Base-by-base conservation (phyloP, 1,284 basidiomycete genomes). In the Volvariella surrecta region DNA sequence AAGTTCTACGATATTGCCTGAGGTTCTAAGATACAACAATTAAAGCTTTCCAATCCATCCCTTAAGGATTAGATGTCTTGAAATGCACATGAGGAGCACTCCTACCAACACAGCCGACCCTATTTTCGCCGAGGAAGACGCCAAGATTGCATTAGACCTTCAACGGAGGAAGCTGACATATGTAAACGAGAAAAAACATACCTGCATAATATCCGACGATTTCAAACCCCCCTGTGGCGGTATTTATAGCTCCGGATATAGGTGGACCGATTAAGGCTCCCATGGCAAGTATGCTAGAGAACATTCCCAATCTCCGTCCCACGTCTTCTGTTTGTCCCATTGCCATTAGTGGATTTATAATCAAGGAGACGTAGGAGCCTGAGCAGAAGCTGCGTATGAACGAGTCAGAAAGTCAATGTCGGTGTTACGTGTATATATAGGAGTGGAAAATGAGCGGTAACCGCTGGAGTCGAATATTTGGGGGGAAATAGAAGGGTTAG, bases 191-290 rank as follows among this genome's bases (percentile, higher is more conserved):
- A 37, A 3, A 30, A 31, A 15, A 45, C 57, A 17, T 30, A 74
- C 78, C 79, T 50, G 80, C 78, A 53, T 79, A 82, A 43, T 71
- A 64, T 6, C 79, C 80, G n/a, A 80, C 77, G 4, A 54, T 65
- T 18, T 65, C 58, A 51, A 73, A 81, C 1, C 66, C 64, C 3
- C 68, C 71, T 2, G 74, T 70, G 1, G 68, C 63, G 6, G 59
- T 57, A 43, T 68, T 67, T 41, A 83, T 79, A 0, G 76, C 76
- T 3, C 79, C 80, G n/a, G 76, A 77, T 35, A 82, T 79, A 0
- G 79, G 79, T 11, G 77, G 76, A 1, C 79, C 79, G 2, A 66
- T 67, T 8, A 81, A 45, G 67, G 62, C 45, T 62, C 65, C 65
- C 8, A 67, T 42, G 0, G 64, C 58, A 20, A 63, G 49, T 18